Evolutionary conservation across 2,329 filamentous ascomycete genomes (phyloP).

Genomic region (Arthrobotrys musiformis): DNA sequence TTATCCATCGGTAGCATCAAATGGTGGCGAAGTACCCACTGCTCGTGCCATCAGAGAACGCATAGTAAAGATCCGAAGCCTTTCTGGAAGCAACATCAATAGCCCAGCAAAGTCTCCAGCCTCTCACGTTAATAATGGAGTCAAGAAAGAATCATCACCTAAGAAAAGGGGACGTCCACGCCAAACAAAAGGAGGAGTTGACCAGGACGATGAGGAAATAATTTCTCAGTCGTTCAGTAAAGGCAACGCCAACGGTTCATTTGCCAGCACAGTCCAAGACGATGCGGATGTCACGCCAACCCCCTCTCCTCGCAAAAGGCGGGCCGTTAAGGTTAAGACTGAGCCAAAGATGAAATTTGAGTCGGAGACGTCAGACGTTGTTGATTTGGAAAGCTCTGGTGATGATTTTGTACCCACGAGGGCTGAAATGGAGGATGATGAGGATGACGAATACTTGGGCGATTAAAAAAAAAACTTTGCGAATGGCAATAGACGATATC

Average conservation of each 20-base stretch:
- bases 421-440: slow-evolving; percentile 20
- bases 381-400: slow-evolving; percentile 26
- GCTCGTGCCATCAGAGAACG: slow-evolving; percentile 47
- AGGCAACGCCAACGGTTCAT: neutral
- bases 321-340: slow-evolving; percentile 17
- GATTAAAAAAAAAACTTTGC: neutral
- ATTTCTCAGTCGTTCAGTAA: slow-evolving; percentile 20
- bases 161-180: slow-evolving; percentile 41
- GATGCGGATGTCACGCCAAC: slow-evolving; percentile 10
- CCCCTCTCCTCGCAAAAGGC: slow-evolving; percentile 39
- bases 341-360: neutral
- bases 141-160: slow-evolving; percentile 48
- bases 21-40: slow-evolving; percentile 42
- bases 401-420: slow-evolving; percentile 35
- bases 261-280: neutral
- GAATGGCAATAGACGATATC: neutral
- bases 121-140: slow-evolving; percentile 49
- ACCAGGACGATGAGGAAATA: slow-evolving; percentile 39
- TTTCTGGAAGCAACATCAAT: slow-evolving; percentile 10
- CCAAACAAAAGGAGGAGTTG: neutral
- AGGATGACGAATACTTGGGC: slow-evolving; percentile 42
- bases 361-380: slow-evolving; percentile 15
- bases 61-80: slow-evolving; percentile 41
- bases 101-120: slow-evolving; percentile 24
- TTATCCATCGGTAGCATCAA: slow-evolving; percentile 17